Evolutionary conservation across 352 stramenopile species (phyloP).

Genomic region (Globisporangium carolinianum): DNA sequence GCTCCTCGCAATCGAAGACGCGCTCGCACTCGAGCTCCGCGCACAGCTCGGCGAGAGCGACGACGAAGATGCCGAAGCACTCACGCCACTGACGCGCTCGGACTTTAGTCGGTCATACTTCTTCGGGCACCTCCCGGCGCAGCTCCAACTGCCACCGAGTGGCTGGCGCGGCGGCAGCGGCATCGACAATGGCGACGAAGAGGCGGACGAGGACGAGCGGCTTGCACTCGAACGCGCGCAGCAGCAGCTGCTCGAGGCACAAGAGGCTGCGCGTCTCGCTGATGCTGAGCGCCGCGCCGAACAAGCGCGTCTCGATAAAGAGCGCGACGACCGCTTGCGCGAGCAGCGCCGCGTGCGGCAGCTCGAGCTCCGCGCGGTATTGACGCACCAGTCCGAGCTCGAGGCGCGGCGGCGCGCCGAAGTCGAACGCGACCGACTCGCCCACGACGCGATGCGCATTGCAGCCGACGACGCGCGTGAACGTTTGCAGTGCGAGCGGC

Average conservation of each 20-base stretch:
- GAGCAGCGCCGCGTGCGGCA: conserved; percentile 42
- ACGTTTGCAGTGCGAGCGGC: conserved; percentile 17
- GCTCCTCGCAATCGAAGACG: conserved; percentile 28
- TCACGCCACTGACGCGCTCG: conserved; percentile 46
- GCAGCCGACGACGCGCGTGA: conserved; percentile 30
- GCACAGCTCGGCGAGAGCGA: conserved; percentile 20
- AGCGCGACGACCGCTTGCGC: conserved; percentile 51
- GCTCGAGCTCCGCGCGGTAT: conserved; percentile 48
- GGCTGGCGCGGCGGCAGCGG: conserved; percentile 51
- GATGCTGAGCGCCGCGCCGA: conserved; percentile 51
- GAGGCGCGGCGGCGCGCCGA: conserved; percentile 30
- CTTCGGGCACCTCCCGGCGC: conserved; percentile 49
- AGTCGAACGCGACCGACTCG: conserved; percentile 20
- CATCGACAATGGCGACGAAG: conserved; percentile 68
- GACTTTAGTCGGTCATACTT: conserved; percentile 71
- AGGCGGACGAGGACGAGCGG: conserved; percentile 60
- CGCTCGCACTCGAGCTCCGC: conserved; percentile 23
- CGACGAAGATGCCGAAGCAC: conserved; percentile 27
- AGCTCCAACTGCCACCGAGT: conserved; percentile 33
- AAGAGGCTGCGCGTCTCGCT: conserved; percentile 48
- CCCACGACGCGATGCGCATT: conserved; percentile 20
- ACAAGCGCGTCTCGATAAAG: conserved; percentile 42
- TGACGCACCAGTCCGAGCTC: conserved; percentile 46
- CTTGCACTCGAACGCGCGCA: conserved; percentile 47
- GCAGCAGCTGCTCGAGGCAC: conserved; percentile 51